A percentile compares a stretch with the other conserved stretches of the same genome.
Evolutionary conservation across 2,329 filamentous ascomycete species (phyloP).

Genomic region (Aspergillus neotritici): DNA sequence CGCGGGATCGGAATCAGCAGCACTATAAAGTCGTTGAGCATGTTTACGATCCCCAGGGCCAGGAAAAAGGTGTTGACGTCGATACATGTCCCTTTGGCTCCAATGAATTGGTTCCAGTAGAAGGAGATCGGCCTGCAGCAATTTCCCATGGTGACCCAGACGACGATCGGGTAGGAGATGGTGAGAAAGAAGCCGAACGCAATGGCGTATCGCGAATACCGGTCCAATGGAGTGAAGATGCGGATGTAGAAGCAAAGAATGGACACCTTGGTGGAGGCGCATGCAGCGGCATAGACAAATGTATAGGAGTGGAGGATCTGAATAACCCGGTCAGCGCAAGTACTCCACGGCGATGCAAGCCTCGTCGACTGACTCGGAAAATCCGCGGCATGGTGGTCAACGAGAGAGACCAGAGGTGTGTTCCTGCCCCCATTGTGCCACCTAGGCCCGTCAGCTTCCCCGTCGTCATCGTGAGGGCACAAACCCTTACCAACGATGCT

Average conservation of each 20-base stretch:
- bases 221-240: constrained; percentile 14
- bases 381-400: constrained; percentile 4
- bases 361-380: constrained; percentile 7
- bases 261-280: constrained; percentile 15
- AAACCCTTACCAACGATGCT: constrained; percentile 4
- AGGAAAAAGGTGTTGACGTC: constrained; percentile 8
- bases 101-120: constrained; percentile 15
- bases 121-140: constrained; percentile 9
- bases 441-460: constrained; percentile 1
- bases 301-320: constrained; percentile 12
- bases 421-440: constrained; percentile 6
- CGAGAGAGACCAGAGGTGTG: constrained; percentile 10
- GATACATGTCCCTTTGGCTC: constrained; percentile 5
- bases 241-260: constrained; percentile 21
- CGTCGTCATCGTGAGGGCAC: no score
- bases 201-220: constrained; percentile 4
- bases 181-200: constrained; percentile 8
- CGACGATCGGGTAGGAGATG: constrained; percentile 10
- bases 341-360: no score
- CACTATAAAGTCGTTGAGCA: constrained; percentile 7
- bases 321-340: neutral
- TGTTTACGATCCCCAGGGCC: constrained; percentile 7
- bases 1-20: constrained; percentile 2
- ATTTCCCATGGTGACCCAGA: constrained; percentile 10
- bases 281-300: constrained; percentile 13